phyloP scores from a whole-genome alignment of 306 rosid genomes.

The Inga oerstediana region DNA sequence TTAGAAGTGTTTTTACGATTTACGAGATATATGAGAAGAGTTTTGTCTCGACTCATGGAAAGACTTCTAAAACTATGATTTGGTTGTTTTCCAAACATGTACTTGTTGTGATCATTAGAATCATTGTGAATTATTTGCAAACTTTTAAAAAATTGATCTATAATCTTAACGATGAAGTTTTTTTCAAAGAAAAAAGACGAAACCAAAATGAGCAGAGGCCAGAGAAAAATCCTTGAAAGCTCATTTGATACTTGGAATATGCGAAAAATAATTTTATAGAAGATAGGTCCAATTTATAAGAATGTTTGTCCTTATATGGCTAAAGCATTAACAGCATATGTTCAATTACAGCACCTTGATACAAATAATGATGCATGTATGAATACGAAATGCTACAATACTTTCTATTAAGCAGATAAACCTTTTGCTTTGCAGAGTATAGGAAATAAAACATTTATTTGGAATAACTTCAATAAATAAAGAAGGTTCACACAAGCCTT shows the following conservation, averaged over 20 bases:
- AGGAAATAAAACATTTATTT: not conserved
- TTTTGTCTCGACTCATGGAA: no score
- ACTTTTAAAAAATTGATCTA: not conserved
- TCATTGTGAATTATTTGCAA: not conserved
- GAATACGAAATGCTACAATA: no score
- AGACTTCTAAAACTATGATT: no score
- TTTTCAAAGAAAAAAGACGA: not conserved
- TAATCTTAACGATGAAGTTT: not conserved
- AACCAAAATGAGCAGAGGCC: not conserved
- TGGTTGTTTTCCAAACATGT: no score
- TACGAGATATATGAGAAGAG: no score
- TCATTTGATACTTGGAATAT: not conserved
- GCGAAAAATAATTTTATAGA: not conserved
- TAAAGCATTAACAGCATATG: no score
- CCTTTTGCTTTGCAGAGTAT: not conserved
- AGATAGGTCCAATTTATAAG: no score
- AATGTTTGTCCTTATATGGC: no score
- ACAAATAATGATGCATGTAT: not conserved
- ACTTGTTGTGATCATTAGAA: not conserved
- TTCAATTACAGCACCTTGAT: not conserved
- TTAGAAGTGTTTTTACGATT: accelerated
- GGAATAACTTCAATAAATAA: not conserved
- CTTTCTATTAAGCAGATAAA: no score
- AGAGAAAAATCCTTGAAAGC: not conserved
- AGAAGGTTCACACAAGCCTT: not conserved